Conservation (phyloP, 768 basidiomycete species). For the Cystobasidium ongulense region DNA sequence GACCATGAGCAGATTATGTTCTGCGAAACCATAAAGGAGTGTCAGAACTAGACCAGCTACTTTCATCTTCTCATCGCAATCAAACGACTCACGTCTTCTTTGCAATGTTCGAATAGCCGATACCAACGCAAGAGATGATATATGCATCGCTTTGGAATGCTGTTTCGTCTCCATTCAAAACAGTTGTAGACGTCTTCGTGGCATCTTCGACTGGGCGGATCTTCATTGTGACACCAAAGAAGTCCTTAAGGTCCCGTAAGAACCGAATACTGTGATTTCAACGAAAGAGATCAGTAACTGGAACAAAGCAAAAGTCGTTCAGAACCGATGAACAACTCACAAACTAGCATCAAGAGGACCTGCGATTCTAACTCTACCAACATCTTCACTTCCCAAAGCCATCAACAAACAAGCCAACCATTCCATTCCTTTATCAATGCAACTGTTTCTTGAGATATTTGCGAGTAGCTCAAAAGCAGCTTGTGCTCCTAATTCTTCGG, state of each 20-base stretch:
- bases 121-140: constrained; percentile 80
- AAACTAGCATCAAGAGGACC: constrained; percentile 45
- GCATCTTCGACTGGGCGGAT: constrained; percentile 50
- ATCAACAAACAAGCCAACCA: constrained; percentile 75
- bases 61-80: not conserved
- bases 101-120: constrained; percentile 75
- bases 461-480: constrained; percentile 69
- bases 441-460: constrained; percentile 75
- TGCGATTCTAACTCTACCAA: constrained; percentile 77
- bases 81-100: constrained; percentile 42
- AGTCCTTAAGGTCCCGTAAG: constrained; percentile 66
- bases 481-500: constrained; percentile 81
- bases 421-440: constrained; percentile 84
- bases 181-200: not conserved
- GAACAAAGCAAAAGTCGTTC: no score
- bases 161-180: constrained; percentile 35
- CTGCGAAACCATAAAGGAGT: not conserved
- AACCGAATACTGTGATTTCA: constrained; percentile 66
- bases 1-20: not conserved
- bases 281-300: not conserved
- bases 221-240: constrained; percentile 91
- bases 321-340: constrained; percentile 40
- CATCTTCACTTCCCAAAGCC: constrained; percentile 95
- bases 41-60: not conserved
- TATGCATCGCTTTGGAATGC: constrained; percentile 52